phyloP scores from a whole-genome alignment of 192 early-diverging fungal genomes.

The Mortierella hygrophila region DNA sequence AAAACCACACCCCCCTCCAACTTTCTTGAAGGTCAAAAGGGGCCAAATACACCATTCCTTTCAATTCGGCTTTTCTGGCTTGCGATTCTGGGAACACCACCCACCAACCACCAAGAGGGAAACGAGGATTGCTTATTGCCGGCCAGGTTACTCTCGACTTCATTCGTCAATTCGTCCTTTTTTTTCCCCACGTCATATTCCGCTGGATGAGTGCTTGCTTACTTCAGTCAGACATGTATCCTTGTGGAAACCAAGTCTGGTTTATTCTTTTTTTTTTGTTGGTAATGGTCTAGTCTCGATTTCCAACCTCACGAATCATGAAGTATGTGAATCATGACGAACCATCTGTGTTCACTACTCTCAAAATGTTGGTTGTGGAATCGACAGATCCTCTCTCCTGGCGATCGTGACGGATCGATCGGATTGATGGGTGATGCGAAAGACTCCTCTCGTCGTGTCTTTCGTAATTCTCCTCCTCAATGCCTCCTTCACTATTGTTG shows the following conservation, averaged over 20 bases:
- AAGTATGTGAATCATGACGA: background rate
- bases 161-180: too few relatives aligned
- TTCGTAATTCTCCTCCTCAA: slow-evolving; percentile 2
- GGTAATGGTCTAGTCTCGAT: background rate
- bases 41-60: background rate
- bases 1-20: background rate
- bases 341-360: background rate
- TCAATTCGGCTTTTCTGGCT: background rate
- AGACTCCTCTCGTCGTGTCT: background rate
- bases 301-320: background rate
- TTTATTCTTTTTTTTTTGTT: background rate
- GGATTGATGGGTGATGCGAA: background rate
- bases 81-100: background rate
- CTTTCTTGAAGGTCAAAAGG: background rate
- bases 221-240: background rate
- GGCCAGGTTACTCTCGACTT: too few relatives aligned
- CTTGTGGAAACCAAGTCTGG: background rate
- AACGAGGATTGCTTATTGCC: background rate
- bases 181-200: too few relatives aligned
- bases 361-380: background rate
- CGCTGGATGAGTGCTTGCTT: too few relatives aligned
- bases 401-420: slow-evolving; percentile 11
- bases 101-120: background rate
- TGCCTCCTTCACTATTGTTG: background rate
- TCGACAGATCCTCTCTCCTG: slow-evolving; percentile 17